A percentile compares a stretch with the other conserved stretches of the same genome.
Evolutionary conservation across 352 stramenopile genomes (phyloP).

Genomic region (Phytopythium ostracodes): DNA sequence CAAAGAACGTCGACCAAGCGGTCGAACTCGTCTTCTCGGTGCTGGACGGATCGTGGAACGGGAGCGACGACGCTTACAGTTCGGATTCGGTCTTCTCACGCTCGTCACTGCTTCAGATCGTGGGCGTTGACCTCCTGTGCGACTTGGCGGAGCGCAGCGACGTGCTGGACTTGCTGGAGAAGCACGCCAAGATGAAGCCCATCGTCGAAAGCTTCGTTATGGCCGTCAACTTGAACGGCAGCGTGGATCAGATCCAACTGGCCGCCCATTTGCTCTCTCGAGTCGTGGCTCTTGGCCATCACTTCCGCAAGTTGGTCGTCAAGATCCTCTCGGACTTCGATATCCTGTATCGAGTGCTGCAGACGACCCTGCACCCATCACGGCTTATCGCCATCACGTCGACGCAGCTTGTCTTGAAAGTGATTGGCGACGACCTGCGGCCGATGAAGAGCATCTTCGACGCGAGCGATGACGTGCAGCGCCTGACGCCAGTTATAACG

Average conservation of each 20-base stretch:
- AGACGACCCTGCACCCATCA: slow-evolving; percentile 65
- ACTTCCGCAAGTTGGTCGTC: slow-evolving; percentile 59
- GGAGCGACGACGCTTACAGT: slow-evolving; percentile 20
- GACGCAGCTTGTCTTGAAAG: slow-evolving; percentile 49
- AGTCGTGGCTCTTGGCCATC: slow-evolving; percentile 42
- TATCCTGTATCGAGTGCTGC: slow-evolving; percentile 60
- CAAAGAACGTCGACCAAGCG: slow-evolving; percentile 77
- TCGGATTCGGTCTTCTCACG: slow-evolving; percentile 33
- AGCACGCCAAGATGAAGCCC: slow-evolving; percentile 39
- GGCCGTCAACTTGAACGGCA: slow-evolving; percentile 67
- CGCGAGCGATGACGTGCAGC: slow-evolving; percentile 22
- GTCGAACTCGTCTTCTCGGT: slow-evolving; percentile 73
- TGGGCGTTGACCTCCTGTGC: slow-evolving; percentile 64
- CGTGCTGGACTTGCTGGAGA: slow-evolving; percentile 48
- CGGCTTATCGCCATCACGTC: slow-evolving; percentile 50
- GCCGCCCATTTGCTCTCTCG: slow-evolving; percentile 59
- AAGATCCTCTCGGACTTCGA: slow-evolving; percentile 50
- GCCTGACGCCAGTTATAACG: slow-evolving; percentile 41
- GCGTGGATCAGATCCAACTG: slow-evolving; percentile 49
- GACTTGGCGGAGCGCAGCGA: slow-evolving; percentile 56
- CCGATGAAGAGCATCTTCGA: slow-evolving; percentile 47
- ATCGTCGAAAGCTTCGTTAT: slow-evolving; percentile 52
- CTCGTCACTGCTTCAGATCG: slow-evolving; percentile 41
- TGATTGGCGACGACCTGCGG: slow-evolving; percentile 58
- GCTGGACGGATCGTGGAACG: slow-evolving; percentile 50